Evolutionary conservation across 169 alveolate species (phyloP), one percentile per base, ranked within the genome.

Genomic region (Cryptosporidium baileyi): DNA sequence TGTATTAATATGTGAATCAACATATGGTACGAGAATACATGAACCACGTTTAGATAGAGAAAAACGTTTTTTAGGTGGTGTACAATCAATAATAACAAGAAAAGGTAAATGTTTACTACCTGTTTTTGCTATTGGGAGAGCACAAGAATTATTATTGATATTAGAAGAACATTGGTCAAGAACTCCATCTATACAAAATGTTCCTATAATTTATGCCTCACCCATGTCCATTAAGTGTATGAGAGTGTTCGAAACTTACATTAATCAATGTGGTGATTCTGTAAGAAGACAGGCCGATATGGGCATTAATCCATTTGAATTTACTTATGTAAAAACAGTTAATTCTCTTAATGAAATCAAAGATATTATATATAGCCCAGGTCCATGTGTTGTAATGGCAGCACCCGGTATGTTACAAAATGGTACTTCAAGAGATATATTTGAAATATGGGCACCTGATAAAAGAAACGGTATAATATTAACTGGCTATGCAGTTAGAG

Each of bases 381-480:
- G 63, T 61, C 99, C 99, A 7, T 93, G 98, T 60, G 98, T 98
- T 9, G 94, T 98, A n/a, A 94, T 98, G 97, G 99, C 99, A 1
- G 94, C 99, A 32, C 99, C 99, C 15, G 99, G 99, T 43, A 97
- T 97, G 99, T 92, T 98, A 7, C 98, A 98, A 91, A 95, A 96
- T 80, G 99, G 99, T 1, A 94, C 97, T 34, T 94, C 98, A 26
- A 91, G 97, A 82, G 98, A 95, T 80, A 89, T 97, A 28, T 98
- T 97, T 92, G 99, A 96, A 80, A 91, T 93, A 63, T 95, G 98
- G 96, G 97, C 98, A n/a, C 88, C 96, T 30, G 98, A 96, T 85
- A 90, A 92, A 34, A 91, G 94, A 45, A 97, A 97, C 89, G 98
- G 98, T 41, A 96, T 97, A 13, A 94, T 98, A 22, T 89, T 98